Base-by-base conservation (phyloP, 495 filamentous ascomycete genomes). In the Immersiella caudata region DNA sequence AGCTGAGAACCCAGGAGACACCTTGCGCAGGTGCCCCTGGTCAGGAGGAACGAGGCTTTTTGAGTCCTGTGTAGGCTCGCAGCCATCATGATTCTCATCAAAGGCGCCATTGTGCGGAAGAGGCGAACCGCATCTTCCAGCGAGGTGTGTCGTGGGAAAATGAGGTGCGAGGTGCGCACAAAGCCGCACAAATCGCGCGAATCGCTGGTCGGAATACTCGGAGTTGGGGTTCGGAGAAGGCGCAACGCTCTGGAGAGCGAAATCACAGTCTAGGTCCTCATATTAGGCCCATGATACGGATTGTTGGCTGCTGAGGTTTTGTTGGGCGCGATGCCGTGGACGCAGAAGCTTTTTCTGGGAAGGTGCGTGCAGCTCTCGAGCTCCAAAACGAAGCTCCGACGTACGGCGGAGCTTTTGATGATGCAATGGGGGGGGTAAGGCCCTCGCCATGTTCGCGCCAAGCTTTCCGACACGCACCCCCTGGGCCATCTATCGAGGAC, bases 381-480 rank as follows among this genome's bases (percentile, higher is more conserved):
- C 46, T 70, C 24, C 35, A 55, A 65, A 35, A 52, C 51, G 40
- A 65, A 63, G 63, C 60, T 66, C 60, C 65, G 54, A 24, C 25
- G 14, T 27, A 20, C n/a, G 21, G 69, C 20, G 40, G 66, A 59
- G 59, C 50, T 29, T 16, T 29, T 29, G 56, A 76, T 76, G 73
- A 76, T 76, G 74, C 74, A 76, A 75, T 73, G 71, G 54, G 63
- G 54, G 63, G 66, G 62, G 63, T 61, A 61, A 46, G 40, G 40
- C 11, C 40, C 9, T 46, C 40, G 40, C 40, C 4, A 46, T 46
- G 40, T 12, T 46, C 14, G 40, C 40, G 40, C 40, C 40, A 46
- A 46, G 40, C 40, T 18, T 46, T 46, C 16, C 8, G 8, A 33
- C 29, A 5, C 14, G 9, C 40, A 46, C 40, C 40, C 40, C 40